phyloP scores from a whole-genome alignment of 2,329 filamentous ascomycete genomes.

The Colletotrichum simmondsii region DNA sequence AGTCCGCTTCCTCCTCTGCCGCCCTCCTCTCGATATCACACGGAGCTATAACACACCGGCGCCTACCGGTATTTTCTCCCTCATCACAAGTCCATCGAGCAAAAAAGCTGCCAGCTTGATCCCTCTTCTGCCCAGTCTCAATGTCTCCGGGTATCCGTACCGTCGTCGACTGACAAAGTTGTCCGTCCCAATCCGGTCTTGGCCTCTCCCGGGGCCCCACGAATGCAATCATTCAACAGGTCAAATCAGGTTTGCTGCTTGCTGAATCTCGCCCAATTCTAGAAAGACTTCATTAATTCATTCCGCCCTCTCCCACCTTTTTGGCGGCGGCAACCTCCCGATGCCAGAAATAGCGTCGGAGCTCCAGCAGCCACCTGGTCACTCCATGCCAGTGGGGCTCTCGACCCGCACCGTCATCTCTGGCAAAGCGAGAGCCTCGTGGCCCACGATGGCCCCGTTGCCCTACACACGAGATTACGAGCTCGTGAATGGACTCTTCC shows the following conservation, averaged over 20 bases:
- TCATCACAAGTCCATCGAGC: background rate
- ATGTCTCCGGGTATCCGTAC: background rate
- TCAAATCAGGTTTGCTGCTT: constrained; percentile 11
- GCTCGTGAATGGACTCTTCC: constrained; percentile 6
- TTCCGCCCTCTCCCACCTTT: constrained; percentile 10
- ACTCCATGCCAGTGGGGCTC: constrained; percentile 7
- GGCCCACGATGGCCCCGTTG: constrained; percentile 18
- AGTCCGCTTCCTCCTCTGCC: background rate
- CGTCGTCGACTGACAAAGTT: background rate
- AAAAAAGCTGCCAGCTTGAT: background rate
- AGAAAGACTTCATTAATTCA: constrained; percentile 9
- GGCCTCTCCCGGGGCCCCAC: constrained; percentile 8
- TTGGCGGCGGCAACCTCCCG: constrained; percentile 21
- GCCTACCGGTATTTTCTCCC: background rate
- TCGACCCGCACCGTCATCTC: constrained; percentile 10
- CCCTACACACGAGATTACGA: constrained; percentile 26
- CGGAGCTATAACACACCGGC: background rate
- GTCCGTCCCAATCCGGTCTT: constrained; percentile 1
- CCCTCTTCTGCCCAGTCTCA: background rate
- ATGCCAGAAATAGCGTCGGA: constrained; percentile 29
- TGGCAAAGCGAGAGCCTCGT: constrained; percentile 12
- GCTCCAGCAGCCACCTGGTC: background rate
- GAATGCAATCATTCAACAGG: constrained; percentile 5
- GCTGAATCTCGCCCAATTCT: constrained; percentile 12
- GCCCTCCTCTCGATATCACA: background rate